These are phyloP conservation scores for Stachybotrys echinatus DNA, from an alignment of 2,329 filamentous ascomycete species.

Conservation along the genomic window DNA sequence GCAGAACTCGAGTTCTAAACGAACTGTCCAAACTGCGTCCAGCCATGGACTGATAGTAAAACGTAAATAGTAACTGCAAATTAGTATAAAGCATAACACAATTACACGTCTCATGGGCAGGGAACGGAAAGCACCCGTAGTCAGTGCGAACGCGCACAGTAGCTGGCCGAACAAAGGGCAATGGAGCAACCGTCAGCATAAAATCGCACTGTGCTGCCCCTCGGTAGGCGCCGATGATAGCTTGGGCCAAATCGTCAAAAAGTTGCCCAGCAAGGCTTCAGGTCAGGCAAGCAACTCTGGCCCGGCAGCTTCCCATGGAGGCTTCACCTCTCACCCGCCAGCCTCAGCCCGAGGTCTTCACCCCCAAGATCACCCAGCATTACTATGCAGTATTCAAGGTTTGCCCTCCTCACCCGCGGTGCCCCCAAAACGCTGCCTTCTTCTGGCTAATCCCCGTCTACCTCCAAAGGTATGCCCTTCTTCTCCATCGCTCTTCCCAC, in stretches of 20 bases:
- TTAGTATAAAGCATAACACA: too few relatives aligned
- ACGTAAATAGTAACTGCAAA: too few relatives aligned
- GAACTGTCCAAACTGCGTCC: too few relatives aligned
- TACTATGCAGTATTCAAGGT: constrained; percentile 83
- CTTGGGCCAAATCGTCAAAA: not conserved
- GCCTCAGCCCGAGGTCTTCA: constrained; percentile 81
- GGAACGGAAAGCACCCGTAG: too few relatives aligned
- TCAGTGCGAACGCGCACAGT: too few relatives aligned
- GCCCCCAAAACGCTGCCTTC: constrained; percentile 3
- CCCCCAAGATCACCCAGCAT: constrained; percentile 87
- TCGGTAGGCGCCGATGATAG: not conserved
- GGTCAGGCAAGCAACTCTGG: not conserved
- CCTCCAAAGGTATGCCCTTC: constrained; percentile 21
- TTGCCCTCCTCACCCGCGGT: constrained; percentile 13
- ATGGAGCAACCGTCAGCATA: too few relatives aligned
- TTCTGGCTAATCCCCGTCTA: constrained; percentile 9
- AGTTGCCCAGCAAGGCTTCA: not conserved
- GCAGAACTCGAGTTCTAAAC: too few relatives aligned
- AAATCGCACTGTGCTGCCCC: not conserved
- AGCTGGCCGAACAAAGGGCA: too few relatives aligned
- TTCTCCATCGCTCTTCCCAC: constrained; percentile 4
- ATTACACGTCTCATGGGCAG: too few relatives aligned
- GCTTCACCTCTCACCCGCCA: constrained; percentile 91
- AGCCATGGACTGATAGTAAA: too few relatives aligned
- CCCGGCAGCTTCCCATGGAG: constrained; percentile 55